Evolutionary conservation across 371 early-diverging fungal genomes (phyloP).

Genomic region (Rhizopus microsporus): DNA sequence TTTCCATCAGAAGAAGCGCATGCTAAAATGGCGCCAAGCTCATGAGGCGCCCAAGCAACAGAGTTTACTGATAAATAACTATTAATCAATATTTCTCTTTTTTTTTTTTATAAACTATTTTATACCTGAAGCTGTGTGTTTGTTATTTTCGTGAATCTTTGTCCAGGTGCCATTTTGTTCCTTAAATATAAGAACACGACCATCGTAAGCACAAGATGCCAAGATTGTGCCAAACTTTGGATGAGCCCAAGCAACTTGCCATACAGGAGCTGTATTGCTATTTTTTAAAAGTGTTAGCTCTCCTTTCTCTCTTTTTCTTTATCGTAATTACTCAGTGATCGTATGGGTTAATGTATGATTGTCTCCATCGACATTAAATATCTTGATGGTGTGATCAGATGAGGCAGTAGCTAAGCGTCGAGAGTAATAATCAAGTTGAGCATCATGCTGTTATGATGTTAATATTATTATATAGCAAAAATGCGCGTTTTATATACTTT

Average conservation of each 20-base stretch:
- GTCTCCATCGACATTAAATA: conserved; percentile 89
- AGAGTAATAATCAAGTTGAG: conserved; percentile 97
- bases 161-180: conserved; percentile 86
- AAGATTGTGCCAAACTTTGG: conserved; percentile 95
- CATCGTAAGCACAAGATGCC: conserved; percentile 96
- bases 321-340: conserved; percentile 18
- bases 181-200: conserved; percentile 93
- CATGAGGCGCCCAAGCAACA: conserved; percentile 96
- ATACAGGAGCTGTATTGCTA: conserved; percentile 97
- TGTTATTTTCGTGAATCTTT: conserved; percentile 87
- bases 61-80: conserved; percentile 78
- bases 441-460: conserved; percentile 83
- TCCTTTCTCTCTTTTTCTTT: not conserved
- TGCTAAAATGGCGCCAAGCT: conserved; percentile 90
- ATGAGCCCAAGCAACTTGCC: conserved; percentile 99
- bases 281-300: not conserved
- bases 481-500: conserved; percentile 20
- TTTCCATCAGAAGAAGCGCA: conserved; percentile 97
- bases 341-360: conserved; percentile 78
- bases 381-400: conserved; percentile 90
- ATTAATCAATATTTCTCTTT: too few species aligned
- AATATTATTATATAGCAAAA: conserved; percentile 9
- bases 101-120: not conserved
- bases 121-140: conserved; percentile 88
- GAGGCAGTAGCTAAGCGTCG: conserved; percentile 96